Evolutionary conservation across 2,329 filamentous ascomycete species (phyloP).

Genomic region (Colletotrichum abscissum): DNA sequence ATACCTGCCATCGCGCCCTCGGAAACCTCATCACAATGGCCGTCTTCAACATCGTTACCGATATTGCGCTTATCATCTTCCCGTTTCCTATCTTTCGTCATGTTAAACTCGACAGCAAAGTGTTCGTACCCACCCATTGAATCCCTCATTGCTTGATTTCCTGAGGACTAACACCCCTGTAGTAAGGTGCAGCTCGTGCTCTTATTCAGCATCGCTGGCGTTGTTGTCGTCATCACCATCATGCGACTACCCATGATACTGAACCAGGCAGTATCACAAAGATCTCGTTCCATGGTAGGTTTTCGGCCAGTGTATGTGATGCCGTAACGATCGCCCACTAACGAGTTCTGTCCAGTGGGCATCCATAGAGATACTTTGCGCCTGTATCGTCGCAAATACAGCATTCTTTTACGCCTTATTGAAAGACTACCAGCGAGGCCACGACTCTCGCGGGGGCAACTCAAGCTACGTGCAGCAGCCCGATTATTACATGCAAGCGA

Average conservation of each 20-base stretch:
- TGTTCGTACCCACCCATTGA: slow-evolving; percentile 5
- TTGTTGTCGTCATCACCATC: slow-evolving; percentile 44
- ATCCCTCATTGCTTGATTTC: neutral
- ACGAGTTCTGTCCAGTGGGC: slow-evolving; percentile 40
- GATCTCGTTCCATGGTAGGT: slow-evolving; percentile 43
- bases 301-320: neutral
- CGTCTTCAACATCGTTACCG: slow-evolving; percentile 44
- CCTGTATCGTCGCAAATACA: slow-evolving; percentile 45
- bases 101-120: slow-evolving; percentile 38
- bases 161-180: neutral
- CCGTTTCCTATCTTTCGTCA: slow-evolving; percentile 44
- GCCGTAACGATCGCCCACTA: neutral
- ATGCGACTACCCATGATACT: slow-evolving; percentile 45
- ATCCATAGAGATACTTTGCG: slow-evolving; percentile 47
- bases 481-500: slow-evolving; percentile 29
- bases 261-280: slow-evolving; percentile 42
- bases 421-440: slow-evolving; percentile 42
- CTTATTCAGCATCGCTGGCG: slow-evolving; percentile 42
- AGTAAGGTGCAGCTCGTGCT: slow-evolving; percentile 39
- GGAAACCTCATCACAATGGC: slow-evolving; percentile 44
- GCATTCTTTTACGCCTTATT: slow-evolving; percentile 44
- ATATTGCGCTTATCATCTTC: slow-evolving; percentile 43
- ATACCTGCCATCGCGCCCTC: slow-evolving; percentile 40
- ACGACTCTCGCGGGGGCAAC: slow-evolving; percentile 34
- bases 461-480: slow-evolving; percentile 28